Percentiles rank a stretch among this genome's conserved stretches.
Conservation (phyloP, 805 yeast genomes). For the Wickerhamiella dianesei region DNA sequence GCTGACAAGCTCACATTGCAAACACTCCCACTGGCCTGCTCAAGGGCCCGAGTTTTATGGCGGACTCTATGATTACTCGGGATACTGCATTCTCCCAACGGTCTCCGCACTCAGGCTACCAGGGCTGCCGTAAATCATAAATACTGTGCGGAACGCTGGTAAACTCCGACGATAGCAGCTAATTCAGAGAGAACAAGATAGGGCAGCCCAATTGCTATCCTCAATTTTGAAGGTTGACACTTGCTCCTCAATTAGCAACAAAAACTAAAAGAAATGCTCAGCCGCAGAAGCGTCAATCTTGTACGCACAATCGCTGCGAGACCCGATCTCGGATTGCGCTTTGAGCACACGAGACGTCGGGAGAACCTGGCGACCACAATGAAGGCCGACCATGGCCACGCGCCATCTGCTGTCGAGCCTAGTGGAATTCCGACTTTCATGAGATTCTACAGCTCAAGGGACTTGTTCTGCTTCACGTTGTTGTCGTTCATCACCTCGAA, state of each 20-base stretch:
- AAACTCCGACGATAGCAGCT: no score
- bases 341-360: background rate
- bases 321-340: background rate
- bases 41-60: background rate
- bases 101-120: background rate
- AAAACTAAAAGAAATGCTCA: background rate
- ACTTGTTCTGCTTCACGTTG: slow-evolving; percentile 22
- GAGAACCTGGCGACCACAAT: background rate
- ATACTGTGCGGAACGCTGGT: background rate
- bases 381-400: background rate
- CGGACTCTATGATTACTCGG: background rate
- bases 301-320: background rate
- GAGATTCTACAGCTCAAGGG: slow-evolving; percentile 17
- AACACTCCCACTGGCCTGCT: no score
- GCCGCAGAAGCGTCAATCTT: background rate
- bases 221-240: no score
- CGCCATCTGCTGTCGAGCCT: background rate
- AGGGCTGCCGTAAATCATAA: background rate
- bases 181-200: no score
- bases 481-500: slow-evolving; percentile 25
- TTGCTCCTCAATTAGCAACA: no score
- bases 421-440: slow-evolving; percentile 16
- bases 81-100: no score
- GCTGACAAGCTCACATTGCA: no score
- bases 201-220: background rate